These are phyloP conservation scores for Peronosclerospora sorghi DNA, from an alignment of 352 stramenopile species.

Conservation along the genomic window DNA sequence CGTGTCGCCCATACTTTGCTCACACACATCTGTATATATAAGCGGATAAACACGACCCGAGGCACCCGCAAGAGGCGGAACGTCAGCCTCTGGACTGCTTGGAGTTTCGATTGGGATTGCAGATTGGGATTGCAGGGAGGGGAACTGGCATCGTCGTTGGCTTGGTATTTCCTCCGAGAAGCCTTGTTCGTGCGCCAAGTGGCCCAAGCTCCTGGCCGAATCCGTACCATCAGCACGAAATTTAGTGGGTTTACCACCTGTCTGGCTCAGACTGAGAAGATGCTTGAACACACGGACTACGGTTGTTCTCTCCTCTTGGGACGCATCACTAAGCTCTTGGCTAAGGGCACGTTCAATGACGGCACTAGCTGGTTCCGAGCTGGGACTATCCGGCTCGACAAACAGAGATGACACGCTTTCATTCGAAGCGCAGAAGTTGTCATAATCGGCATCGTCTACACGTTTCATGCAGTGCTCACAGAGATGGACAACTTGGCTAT, in stretches of 20 bases:
- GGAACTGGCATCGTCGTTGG: neutral
- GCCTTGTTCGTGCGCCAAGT: constrained; percentile 10
- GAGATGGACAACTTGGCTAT: constrained; percentile 29
- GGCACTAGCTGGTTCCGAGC: constrained; percentile 11
- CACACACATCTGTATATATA: too few relatives aligned
- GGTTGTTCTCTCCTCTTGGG: constrained; percentile 18
- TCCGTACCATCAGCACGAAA: constrained; percentile 12
- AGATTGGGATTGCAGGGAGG: too few relatives aligned
- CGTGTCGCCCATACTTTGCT: too few relatives aligned
- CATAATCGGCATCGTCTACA: constrained; percentile 44
- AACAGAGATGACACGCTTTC: constrained; percentile 10
- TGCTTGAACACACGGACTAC: constrained; percentile 42
- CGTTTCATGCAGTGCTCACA: constrained; percentile 43
- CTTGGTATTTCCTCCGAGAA: constrained; percentile 9
- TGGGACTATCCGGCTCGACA: constrained; percentile 15
- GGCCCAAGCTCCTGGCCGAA: constrained; percentile 8
- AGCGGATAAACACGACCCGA: too few relatives aligned
- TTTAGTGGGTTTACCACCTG: constrained; percentile 3
- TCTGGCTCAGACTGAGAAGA: constrained; percentile 26
- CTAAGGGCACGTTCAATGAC: constrained; percentile 29
- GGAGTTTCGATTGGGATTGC: constrained; percentile 3
- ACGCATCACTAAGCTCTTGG: constrained; percentile 29
- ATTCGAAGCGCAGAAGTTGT: constrained; percentile 21
- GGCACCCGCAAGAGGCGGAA: too few relatives aligned
- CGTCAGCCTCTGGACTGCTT: too few relatives aligned